Conservation (phyloP, 371 early-diverging fungal genomes). For the Haplosporangium sp. region DNA sequence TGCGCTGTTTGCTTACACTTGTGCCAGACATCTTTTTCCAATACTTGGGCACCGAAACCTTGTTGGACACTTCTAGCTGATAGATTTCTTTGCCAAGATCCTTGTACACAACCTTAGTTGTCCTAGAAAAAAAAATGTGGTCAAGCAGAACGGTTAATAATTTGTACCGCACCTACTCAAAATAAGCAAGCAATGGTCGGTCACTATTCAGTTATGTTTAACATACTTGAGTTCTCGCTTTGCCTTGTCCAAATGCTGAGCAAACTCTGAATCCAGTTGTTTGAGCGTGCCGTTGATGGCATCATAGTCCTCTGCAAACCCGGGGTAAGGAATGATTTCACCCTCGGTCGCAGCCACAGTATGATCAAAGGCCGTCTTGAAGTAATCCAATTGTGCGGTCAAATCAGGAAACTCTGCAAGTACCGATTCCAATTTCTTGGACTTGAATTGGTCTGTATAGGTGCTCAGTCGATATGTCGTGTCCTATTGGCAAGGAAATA, state of each 20-base stretch:
- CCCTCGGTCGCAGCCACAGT: constrained; percentile 73
- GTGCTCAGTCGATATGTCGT: constrained; percentile 53
- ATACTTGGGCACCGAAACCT: constrained; percentile 78
- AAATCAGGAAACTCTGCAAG: constrained; percentile 64
- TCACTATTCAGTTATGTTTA: not conserved
- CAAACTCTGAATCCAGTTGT: constrained; percentile 73
- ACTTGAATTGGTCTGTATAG: constrained; percentile 57
- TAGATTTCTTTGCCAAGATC: constrained; percentile 96
- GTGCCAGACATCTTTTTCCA: constrained; percentile 89
- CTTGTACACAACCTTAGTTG: constrained; percentile 75
- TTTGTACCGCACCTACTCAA: not conserved
- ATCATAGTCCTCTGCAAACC: constrained; percentile 85
- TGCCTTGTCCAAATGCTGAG: constrained; percentile 69
- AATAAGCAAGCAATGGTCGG: not conserved
- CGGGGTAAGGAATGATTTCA: constrained; percentile 77
- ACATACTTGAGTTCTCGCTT: constrained; percentile 69
- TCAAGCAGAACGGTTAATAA: not conserved
- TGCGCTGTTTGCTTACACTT: constrained; percentile 58
- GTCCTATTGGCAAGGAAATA: constrained; percentile 29
- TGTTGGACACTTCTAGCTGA: constrained; percentile 91
- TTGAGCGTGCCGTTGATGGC: constrained; percentile 62
- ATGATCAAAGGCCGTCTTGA: constrained; percentile 79
- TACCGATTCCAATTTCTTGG: constrained; percentile 47
- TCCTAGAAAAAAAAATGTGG: constrained; percentile 36
- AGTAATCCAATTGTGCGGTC: constrained; percentile 65